phyloP scores from a whole-genome alignment of 768 basidiomycete genomes.

The Termitomyces sp. region DNA sequence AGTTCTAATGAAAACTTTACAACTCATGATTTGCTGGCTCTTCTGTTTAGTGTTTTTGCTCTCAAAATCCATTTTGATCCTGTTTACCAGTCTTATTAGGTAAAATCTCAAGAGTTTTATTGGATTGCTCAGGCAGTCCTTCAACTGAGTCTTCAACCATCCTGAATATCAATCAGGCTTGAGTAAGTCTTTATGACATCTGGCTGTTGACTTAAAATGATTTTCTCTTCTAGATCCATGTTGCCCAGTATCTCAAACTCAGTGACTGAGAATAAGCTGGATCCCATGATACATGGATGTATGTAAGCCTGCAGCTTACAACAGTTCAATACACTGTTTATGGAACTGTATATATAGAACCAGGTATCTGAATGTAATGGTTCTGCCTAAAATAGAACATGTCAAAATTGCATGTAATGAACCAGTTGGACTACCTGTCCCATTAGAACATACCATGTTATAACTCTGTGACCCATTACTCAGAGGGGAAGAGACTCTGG shows the following conservation, averaged over 20 bases:
- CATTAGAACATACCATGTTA: no score
- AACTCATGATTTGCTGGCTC: constrained; percentile 51
- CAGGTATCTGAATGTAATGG: no score
- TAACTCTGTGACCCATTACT: no score
- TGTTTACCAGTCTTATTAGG: constrained; percentile 38
- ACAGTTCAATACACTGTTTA: no score
- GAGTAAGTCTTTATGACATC: constrained; percentile 35
- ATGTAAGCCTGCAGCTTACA: no score
- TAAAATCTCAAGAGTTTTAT: constrained; percentile 61
- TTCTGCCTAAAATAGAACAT: no score
- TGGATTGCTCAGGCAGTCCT: constrained; percentile 53
- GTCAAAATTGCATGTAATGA: no score
- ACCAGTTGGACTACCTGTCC: no score
- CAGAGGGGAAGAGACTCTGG: no score
- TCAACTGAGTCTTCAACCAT: constrained; percentile 49
- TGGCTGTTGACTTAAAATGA: background rate
- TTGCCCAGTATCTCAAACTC: constrained; percentile 51
- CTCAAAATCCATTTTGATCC: constrained; percentile 63
- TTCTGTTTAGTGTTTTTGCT: constrained; percentile 65
- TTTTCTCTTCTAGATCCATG: constrained; percentile 25
- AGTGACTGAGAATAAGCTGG: constrained; percentile 46
- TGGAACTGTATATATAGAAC: no score
- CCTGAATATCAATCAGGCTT: constrained; percentile 50
- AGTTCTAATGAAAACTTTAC: constrained; percentile 36
- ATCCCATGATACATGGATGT: constrained; percentile 49